Conservation (phyloP, 106 monocot species). For the Acorus gramineus region DNA sequence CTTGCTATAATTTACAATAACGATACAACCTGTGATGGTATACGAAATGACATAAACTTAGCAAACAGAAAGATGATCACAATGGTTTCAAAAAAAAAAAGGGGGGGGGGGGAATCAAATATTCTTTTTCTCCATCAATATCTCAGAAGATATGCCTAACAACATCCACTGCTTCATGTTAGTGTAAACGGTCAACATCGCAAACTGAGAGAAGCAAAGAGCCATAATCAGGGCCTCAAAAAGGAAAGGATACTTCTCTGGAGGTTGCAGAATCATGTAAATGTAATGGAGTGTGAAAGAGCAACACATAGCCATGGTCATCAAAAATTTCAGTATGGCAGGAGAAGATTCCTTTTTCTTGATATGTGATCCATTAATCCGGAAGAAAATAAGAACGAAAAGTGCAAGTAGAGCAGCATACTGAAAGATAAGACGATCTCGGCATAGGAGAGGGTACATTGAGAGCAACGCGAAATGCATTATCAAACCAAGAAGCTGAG, state of each 20-base stretch:
- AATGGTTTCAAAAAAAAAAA: background rate
- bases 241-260: constrained; percentile 75
- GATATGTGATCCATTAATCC: constrained; percentile 7
- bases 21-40: no score
- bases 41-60: no score
- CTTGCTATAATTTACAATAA: background rate
- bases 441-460: constrained; percentile 78
- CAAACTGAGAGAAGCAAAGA: constrained; percentile 89
- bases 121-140: constrained; percentile 44
- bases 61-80: no score
- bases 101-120: no score
- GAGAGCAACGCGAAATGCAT: constrained; percentile 58
- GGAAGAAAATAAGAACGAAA: constrained; percentile 49
- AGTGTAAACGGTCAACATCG: constrained; percentile 43
- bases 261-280: constrained; percentile 49
- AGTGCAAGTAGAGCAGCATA: constrained; percentile 61
- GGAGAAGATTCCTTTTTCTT: constrained; percentile 8
- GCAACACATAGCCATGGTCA: constrained; percentile 20
- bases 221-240: constrained; percentile 93
- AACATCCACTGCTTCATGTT: constrained; percentile 67
- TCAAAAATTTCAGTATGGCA: constrained; percentile 13
- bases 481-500: constrained; percentile 56
- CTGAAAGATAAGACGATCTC: constrained; percentile 67
- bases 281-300: constrained; percentile 42
- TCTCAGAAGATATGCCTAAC: constrained; percentile 6